phyloP scores from a whole-genome alignment of 139 green algal genomes.

The Coccomyxa sp. region DNA sequence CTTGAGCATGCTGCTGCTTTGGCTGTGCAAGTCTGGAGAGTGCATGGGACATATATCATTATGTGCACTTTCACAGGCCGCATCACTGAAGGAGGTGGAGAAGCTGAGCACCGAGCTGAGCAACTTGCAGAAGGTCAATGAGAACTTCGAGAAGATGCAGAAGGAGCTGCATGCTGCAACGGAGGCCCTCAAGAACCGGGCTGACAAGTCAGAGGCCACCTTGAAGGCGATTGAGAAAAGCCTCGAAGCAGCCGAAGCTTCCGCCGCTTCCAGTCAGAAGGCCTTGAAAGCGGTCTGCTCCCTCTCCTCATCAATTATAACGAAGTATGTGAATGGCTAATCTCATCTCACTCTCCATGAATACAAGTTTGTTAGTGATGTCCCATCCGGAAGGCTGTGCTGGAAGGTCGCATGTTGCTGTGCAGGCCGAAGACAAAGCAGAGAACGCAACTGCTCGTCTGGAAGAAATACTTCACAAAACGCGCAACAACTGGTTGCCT shows the following conservation, averaged over 20 bases:
- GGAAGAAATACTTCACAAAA: not conserved
- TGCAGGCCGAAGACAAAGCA: not conserved
- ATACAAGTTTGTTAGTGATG: not conserved
- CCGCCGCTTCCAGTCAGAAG: not conserved
- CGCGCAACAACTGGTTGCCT: not conserved
- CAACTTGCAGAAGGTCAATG: not conserved
- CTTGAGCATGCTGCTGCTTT: not conserved
- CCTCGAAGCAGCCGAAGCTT: not conserved
- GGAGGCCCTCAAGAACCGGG: not conserved
- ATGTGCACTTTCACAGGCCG: not conserved
- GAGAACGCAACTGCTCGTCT: not conserved
- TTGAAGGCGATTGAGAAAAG: not conserved
- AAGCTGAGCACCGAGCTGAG: not conserved
- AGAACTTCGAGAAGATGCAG: not conserved
- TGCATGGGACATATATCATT: not conserved
- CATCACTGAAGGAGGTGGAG: not conserved
- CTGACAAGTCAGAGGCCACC: not conserved
- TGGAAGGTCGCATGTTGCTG: not conserved
- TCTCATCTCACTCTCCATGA: not conserved
- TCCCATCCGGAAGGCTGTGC: not conserved
- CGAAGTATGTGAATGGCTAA: not conserved
- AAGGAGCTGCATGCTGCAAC: not conserved
- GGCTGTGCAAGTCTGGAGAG: not conserved
- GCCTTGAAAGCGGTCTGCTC: not conserved
- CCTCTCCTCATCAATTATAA: not conserved